Evolutionary conservation across 2,329 filamentous ascomycete species (phyloP).

Genomic region (Colletotrichum spinosum): DNA sequence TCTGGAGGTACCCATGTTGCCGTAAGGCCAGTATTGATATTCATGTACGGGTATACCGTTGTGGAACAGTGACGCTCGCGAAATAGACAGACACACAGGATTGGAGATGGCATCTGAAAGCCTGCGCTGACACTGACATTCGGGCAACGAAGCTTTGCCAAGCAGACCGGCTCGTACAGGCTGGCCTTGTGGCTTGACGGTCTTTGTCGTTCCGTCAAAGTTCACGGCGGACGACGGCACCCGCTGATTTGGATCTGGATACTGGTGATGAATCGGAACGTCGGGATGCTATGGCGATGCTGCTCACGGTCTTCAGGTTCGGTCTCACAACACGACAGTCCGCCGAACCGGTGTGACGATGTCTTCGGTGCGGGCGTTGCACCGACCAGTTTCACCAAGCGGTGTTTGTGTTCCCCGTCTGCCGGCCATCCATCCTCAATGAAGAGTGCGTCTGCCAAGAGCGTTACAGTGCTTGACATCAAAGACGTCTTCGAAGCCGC

Average conservation of each 20-base stretch:
- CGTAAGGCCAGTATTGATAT: no score
- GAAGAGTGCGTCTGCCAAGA: not conserved
- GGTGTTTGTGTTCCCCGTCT: no score
- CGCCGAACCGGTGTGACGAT: not conserved
- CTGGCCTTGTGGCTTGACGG: not conserved
- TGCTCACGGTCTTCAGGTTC: not conserved
- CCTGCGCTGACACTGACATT: not conserved
- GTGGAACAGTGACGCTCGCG: no score
- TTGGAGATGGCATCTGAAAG: not conserved
- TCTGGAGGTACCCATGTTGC: not conserved
- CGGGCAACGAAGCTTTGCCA: constrained; percentile 24
- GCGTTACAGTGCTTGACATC: not conserved
- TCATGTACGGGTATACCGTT: no score
- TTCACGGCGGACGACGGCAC: not conserved
- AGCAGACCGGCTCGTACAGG: not conserved
- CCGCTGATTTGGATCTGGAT: not conserved
- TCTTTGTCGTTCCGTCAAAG: constrained; percentile 4
- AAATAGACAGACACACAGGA: not conserved
- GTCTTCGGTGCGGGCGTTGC: not conserved
- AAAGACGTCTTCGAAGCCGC: not conserved
- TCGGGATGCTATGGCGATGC: not conserved
- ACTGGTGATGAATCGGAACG: not conserved
- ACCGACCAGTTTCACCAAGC: not conserved
- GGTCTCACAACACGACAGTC: not conserved
- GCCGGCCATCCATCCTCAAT: no score